phyloP scores from a whole-genome alignment of 1,139 yeast species.

The Wickerhamomyces sp. region DNA sequence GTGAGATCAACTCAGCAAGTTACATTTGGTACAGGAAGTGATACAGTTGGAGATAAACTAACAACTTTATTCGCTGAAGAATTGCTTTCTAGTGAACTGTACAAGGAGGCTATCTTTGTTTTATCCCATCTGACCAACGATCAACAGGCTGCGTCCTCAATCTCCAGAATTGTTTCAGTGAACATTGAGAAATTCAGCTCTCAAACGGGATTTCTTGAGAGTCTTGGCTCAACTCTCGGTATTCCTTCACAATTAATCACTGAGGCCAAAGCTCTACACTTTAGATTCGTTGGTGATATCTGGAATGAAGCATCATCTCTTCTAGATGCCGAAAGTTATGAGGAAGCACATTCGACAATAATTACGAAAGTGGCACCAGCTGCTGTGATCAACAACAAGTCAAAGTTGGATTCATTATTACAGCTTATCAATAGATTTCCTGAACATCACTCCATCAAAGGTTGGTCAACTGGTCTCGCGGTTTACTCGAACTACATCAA shows the following conservation, averaged over 20 bases:
- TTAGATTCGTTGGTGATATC: slow-evolving; percentile 41
- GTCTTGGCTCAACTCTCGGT: slow-evolving; percentile 32
- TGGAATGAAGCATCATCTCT: slow-evolving; percentile 60
- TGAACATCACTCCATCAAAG: slow-evolving; percentile 37
- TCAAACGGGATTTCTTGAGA: slow-evolving; percentile 30
- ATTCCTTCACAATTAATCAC: slow-evolving; percentile 45
- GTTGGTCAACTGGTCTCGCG: slow-evolving; percentile 59
- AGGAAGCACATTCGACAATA: slow-evolving; percentile 60
- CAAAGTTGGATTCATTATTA: slow-evolving; percentile 33
- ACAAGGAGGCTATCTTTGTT: slow-evolving; percentile 60
- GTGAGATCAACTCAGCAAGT: slow-evolving; percentile 24
- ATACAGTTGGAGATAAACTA: slow-evolving; percentile 38
- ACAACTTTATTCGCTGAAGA: slow-evolving; percentile 49
- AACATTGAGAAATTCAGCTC: slow-evolving; percentile 40
- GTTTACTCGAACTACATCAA: slow-evolving; percentile 45
- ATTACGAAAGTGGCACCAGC: slow-evolving; percentile 63
- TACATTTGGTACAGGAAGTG: slow-evolving; percentile 16
- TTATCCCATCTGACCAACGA: slow-evolving; percentile 49
- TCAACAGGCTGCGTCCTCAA: slow-evolving; percentile 32
- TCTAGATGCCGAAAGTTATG: slow-evolving; percentile 55
- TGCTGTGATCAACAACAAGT: slow-evolving; percentile 45
- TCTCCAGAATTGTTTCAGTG: slow-evolving; percentile 42
- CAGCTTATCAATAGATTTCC: slow-evolving; percentile 45
- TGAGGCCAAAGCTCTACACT: slow-evolving; percentile 48
- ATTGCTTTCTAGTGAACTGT: slow-evolving; percentile 41